Evolutionary conservation across 805 yeast genomes (phyloP), one percentile per base, ranked within the genome.

Genomic region (Komagataella kurtzmanii): DNA sequence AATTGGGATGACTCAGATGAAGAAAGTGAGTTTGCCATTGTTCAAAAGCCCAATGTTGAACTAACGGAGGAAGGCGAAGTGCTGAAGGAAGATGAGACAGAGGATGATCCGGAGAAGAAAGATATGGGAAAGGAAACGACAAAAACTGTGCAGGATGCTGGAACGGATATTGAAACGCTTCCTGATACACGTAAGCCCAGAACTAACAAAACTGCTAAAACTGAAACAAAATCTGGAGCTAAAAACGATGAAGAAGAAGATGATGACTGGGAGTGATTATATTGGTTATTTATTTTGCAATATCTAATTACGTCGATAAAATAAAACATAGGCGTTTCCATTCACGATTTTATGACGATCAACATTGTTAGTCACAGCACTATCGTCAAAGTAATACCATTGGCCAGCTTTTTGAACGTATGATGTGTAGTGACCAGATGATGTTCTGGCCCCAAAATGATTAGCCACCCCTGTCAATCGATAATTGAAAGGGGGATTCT

Each of bases 361-460:
- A 52, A 79, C 76, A 46, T 76, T 72, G 51, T 70, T 75, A 24
- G 77, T 70, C n/a, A 84, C 82, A 52, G 74, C 76, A 0, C 86
- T 75, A 64, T 89, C 97, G 64, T 89, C 96, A 64, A 83, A 89
- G 54, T 81, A 78, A 59, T 86, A 80, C 96, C 96, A 89, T 45
- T 61, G 65, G 18, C 64, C 62, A 23, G 80, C 81, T 59, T 87
- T 87, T 61, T 80, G 69, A 3, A 87, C 91, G 61, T 73, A 86
- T 1, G 95, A 70, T 0, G 97, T 90, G 65, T 90, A 90, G 65
- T 90, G 97, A 0, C 97, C 97, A 7, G 90, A 85, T 30, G 40
- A 30, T 46, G 81, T 77, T 44, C 90, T 71, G 45, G 85, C 81
- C 10, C 97, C 97, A 55, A 69, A 80, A 65, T 90, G 97, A 57